phyloP scores from a whole-genome alignment of 495 filamentous ascomycete species.

The Apiosordaria backusii region DNA sequence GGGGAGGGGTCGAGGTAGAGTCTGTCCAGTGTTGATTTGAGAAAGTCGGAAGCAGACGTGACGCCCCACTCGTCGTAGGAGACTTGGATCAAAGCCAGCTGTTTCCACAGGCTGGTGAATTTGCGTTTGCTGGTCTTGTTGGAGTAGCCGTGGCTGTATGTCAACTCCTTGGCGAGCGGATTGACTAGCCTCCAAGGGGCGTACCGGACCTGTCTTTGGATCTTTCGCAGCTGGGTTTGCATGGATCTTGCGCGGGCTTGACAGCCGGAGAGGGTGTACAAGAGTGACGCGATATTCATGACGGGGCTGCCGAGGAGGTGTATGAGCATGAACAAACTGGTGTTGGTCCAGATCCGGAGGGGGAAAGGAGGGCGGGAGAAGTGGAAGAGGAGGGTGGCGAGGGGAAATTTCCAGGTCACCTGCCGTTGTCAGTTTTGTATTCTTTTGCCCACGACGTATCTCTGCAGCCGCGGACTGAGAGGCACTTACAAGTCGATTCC shows the following conservation, averaged over 20 bases:
- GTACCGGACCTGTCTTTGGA: background rate
- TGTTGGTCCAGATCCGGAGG: constrained; percentile 9
- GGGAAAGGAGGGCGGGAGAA: constrained; percentile 15
- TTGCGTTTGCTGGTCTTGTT: background rate
- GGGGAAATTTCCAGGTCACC: constrained; percentile 20
- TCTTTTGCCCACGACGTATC: background rate
- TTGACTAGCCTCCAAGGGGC: background rate
- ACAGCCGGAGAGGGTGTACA: constrained; percentile 7
- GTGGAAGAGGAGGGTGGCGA: constrained; percentile 14
- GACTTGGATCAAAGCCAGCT: constrained; percentile 3
- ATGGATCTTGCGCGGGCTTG: background rate
- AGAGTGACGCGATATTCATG: constrained; percentile 11
- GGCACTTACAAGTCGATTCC: constrained; percentile 16
- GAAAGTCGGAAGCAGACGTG: background rate
- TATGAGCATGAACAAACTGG: constrained; percentile 13
- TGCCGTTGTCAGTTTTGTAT: background rate
- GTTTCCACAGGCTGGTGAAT: constrained; percentile 8
- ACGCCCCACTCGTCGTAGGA: constrained; percentile 15
- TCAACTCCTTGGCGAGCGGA: background rate
- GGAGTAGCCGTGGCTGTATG: background rate
- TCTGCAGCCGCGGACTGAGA: no score
- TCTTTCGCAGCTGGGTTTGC: background rate
- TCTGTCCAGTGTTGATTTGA: background rate
- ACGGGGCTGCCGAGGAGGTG: constrained; percentile 15
- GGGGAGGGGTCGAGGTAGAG: background rate